Conservation (phyloP, 768 basidiomycete species). For the Phylloporus sp. region DNA sequence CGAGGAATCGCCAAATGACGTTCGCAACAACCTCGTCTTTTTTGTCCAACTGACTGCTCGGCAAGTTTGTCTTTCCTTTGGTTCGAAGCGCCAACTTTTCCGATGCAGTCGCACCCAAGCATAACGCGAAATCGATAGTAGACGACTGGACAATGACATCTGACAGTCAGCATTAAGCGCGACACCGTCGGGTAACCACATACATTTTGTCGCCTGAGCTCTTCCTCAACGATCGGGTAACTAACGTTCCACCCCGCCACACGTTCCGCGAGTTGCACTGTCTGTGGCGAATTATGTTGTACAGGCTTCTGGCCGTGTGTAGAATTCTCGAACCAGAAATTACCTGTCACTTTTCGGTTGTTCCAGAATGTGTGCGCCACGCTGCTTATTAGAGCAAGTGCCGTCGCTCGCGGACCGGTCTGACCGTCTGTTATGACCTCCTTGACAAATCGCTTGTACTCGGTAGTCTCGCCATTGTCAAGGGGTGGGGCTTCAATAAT, state of each 20-base stretch:
- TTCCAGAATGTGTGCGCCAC: conserved; percentile 79
- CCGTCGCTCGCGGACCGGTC: conserved; percentile 87
- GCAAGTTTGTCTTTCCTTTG: conserved; percentile 52
- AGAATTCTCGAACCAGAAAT: conserved; percentile 70
- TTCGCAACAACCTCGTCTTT: conserved; percentile 99
- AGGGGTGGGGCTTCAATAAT: conserved; percentile 84
- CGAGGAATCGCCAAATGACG: conserved; percentile 97
- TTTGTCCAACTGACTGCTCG: conserved; percentile 68
- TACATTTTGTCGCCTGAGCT: conserved; percentile 93
- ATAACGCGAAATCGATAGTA: conserved; percentile 94
- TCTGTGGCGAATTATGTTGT: conserved; percentile 71
- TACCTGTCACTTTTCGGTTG: conserved; percentile 62
- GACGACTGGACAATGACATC: conserved; percentile 60
- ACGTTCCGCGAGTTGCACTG: conserved; percentile 81
- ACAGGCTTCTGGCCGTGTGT: conserved; percentile 51
- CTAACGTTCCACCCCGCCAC: conserved; percentile 88
- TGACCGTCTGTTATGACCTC: conserved; percentile 94
- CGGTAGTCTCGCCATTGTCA: conserved; percentile 91
- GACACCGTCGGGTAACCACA: conserved; percentile 32
- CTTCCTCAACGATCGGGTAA: conserved; percentile 83
- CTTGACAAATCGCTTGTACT: conserved; percentile 92
- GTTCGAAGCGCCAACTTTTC: conserved; percentile 82
- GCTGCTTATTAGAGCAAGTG: conserved; percentile 82
- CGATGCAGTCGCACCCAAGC: conserved; percentile 82
- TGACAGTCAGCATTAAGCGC: conserved; percentile 25